Base-by-base conservation (phyloP, 805 yeast genomes). In the Nakazawaea holstii region DNA sequence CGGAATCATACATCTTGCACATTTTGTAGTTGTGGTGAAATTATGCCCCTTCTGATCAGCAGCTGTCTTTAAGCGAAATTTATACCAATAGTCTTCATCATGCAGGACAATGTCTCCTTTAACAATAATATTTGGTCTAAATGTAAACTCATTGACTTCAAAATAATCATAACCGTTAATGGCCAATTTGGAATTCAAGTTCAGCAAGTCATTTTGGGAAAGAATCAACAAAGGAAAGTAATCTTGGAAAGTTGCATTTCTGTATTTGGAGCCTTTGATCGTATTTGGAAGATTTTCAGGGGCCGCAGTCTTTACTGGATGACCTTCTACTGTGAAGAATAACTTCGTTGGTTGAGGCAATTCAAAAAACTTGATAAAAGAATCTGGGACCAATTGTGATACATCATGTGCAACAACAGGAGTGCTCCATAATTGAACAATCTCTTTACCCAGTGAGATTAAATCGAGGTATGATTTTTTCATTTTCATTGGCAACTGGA, bases 41-140 rank as follows among this genome's bases (percentile, higher is more conserved):
- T 39, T 35, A 31, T 49, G 50, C 35, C 55, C 47, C 8, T 44
- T 30, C 6, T 39, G 40, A n/a, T 36, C 49, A 8, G 39, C 35
- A 11, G 26, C 30, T 11, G 31, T 36, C 2, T 57, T 39, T 14
- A 60, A 45, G 14, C 55, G 55, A 48, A 62, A 59, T 24, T 49
- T 45, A 36, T 49, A 48, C 55, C 61, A 62, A 17, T 48, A 45
- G 41, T 63, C 67, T 41, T 58, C 61, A 14, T 49, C 61, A 41
- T 57, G 60, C 5, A 64, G 60, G 3, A 46, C 45, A 8, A 35
- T 1, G 7, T 33, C 37, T 6, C 52, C 55, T 7, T 42, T 41
- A 14, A 63, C 54, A 1, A 62, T 43, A 4, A 63, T 30, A 46
- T 62, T 63, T 3, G 65, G 62, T 30, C 67, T 41, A 52, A 62